Evolutionary conservation across 2,329 filamentous ascomycete genomes (phyloP).

Genomic region (Zasmidium angulare): DNA sequence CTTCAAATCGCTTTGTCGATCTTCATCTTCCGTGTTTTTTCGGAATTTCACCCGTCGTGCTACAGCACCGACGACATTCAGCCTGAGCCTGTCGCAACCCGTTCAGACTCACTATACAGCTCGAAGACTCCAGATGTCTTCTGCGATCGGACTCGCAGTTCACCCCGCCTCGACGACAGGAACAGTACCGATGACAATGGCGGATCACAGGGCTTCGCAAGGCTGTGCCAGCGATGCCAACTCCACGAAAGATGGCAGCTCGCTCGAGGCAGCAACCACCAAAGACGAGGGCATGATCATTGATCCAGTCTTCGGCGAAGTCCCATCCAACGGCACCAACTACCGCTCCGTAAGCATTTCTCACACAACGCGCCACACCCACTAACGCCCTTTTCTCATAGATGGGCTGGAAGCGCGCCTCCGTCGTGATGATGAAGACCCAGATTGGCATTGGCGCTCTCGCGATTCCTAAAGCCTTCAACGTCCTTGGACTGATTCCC

Average conservation of each 20-base stretch:
- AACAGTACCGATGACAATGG: neutral
- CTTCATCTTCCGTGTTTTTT: too few relatives aligned
- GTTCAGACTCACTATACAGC: too few relatives aligned
- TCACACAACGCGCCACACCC: too few relatives aligned
- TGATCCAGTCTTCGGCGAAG: constrained; percentile 22
- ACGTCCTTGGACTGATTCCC: constrained; percentile 47
- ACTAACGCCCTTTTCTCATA: constrained; percentile 10
- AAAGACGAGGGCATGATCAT: neutral
- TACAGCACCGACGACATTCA: too few relatives aligned
- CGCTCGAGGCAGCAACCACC: neutral
- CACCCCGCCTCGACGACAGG: too few relatives aligned
- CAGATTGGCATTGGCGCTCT: constrained; percentile 48
- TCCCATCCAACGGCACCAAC: constrained; percentile 18
- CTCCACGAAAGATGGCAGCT: neutral
- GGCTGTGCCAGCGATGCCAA: neutral
- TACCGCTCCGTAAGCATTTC: too few relatives aligned
- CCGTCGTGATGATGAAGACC: constrained; percentile 46
- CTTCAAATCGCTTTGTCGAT: too few relatives aligned
- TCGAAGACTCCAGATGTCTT: too few relatives aligned
- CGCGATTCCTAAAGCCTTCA: constrained; percentile 46
- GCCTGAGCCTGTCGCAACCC: too few relatives aligned
- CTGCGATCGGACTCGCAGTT: too few relatives aligned
- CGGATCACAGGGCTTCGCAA: neutral
- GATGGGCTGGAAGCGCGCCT: constrained; percentile 45
- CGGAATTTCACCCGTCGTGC: too few relatives aligned